Base-by-base conservation (phyloP, 495 filamentous ascomycete genomes). In the Tuber indicum region DNA sequence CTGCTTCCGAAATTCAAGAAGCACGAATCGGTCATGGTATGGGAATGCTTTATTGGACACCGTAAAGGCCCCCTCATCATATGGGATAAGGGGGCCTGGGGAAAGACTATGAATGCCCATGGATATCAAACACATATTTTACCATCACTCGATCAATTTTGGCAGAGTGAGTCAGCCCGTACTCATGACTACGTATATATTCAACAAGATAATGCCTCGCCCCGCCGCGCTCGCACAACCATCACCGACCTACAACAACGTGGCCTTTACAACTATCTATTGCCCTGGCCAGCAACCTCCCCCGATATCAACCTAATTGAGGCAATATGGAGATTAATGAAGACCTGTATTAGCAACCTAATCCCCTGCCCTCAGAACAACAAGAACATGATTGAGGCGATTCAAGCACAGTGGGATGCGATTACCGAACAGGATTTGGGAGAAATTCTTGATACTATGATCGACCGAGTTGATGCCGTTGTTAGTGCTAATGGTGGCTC, bases 11-110 rank as follows among this genome's bases (percentile, higher is more conserved):
- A 32, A 32, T 32, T 32, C 32, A 32, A 32, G 32, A 32, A 78
- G 45, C 39, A 47, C 23, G 45, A 44, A 43, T 72, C 49, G 1
- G 41, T 71, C 36, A 76, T 76, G 41, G 52, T 78, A 5, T 74
- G 47, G 71, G 74, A 19, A 43, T 71, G 23, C 26, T 72, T 74
- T 32, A n/a, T 41, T 47, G 36, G 73, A 44, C 5, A 6, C 0
- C 17, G 0, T 17, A 46, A 46, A 26, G 45, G 70, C 19, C 36
- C 36, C 39, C 2, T 39, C 0, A 19, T 69, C 66, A 42, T 74
- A 41, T 62, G 39, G 32, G 32, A 26, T 58, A 58, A 58, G 23
- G 6, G 0, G 1, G 9, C 23, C 23, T 58, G 21, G 23, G 3
- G 49, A 0, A 58, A 58, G 23, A n/a, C n/a, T 0, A 62, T 62